A percentile compares a stretch with the other conserved stretches of the same genome.
Conservation (phyloP, 225 moss, liverwort and hornwort species). For the Straminergon stramineum region DNA sequence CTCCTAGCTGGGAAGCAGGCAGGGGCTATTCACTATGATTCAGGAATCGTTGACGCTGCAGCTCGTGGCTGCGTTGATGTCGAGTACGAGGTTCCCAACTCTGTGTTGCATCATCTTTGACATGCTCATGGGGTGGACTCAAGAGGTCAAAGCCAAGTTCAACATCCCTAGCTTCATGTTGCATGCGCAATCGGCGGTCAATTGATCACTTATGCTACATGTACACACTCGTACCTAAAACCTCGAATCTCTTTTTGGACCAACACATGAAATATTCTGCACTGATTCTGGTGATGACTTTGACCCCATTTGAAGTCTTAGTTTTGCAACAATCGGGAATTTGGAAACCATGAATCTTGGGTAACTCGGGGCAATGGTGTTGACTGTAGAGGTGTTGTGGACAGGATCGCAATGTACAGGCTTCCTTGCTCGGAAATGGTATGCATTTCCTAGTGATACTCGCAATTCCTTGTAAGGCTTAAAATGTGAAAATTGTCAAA, state of each 20-base stretch:
- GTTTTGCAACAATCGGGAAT: not conserved
- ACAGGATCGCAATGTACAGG: not conserved
- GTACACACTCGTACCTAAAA: not conserved
- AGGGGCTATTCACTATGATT: not conserved
- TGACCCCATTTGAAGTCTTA: not conserved
- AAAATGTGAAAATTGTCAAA: not conserved
- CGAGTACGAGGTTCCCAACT: not conserved
- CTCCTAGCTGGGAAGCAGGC: not conserved
- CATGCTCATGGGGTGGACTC: constrained; percentile 27
- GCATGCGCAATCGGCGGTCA: constrained; percentile 10
- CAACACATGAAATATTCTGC: not conserved
- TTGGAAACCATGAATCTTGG: not conserved
- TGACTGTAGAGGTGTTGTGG: too few species aligned
- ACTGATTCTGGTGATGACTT: not conserved
- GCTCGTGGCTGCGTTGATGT: constrained; percentile 4
- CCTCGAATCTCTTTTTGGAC: not conserved
- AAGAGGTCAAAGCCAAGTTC: not conserved
- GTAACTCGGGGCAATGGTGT: not conserved
- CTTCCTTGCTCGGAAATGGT: not conserved
- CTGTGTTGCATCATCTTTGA: constrained; percentile 24
- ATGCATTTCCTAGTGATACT: not conserved
- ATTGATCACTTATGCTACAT: constrained; percentile 27
- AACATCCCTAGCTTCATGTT: constrained; percentile 2
- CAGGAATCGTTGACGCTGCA: not conserved
- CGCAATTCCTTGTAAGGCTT: not conserved